Evolutionary conservation across 441 rosid genomes (phyloP).

Genomic region (Adansonia grandidieri): DNA sequence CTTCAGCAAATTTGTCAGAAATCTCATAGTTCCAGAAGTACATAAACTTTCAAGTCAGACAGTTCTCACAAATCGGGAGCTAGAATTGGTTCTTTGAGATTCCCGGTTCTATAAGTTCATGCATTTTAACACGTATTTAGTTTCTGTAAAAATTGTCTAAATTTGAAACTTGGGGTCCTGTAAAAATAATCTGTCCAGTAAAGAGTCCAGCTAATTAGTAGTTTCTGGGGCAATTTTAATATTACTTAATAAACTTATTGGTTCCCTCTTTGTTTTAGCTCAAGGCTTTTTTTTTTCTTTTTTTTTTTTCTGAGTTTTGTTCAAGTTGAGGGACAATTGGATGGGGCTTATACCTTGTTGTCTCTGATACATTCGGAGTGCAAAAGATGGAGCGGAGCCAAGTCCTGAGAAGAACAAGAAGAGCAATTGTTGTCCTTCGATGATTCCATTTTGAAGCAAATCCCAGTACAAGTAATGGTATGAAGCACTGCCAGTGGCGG

Average conservation of each 20-base stretch:
- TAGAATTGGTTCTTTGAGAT: slow-evolving; percentile 22
- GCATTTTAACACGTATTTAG: slow-evolving; percentile 11
- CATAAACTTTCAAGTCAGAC: slow-evolving; percentile 25
- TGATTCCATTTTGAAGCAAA: slow-evolving; percentile 94
- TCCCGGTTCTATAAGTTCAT: slow-evolving; percentile 2
- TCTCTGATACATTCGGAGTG: slow-evolving; percentile 79
- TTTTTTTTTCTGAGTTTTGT: slow-evolving; percentile 12
- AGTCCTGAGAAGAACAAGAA: slow-evolving; percentile 41
- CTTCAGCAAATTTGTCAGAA: slow-evolving; percentile 27
- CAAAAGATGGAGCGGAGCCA: slow-evolving; percentile 62
- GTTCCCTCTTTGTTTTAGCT: slow-evolving; percentile 2
- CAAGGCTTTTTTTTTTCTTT: neutral
- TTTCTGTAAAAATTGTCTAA: slow-evolving; percentile 31
- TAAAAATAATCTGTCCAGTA: slow-evolving; percentile 42
- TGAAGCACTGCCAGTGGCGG: slow-evolving; percentile 90
- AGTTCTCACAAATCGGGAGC: slow-evolving; percentile 32
- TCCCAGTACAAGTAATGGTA: slow-evolving; percentile 66
- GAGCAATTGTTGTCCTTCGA: slow-evolving; percentile 36
- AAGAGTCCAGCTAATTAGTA: slow-evolving; percentile 29
- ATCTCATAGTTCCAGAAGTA: slow-evolving; percentile 3
- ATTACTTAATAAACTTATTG: neutral
- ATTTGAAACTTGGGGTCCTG: slow-evolving; percentile 27
- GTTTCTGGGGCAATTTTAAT: slow-evolving; percentile 3
- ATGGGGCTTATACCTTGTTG: slow-evolving; percentile 74
- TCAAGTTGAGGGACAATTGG: slow-evolving; percentile 26